Percentiles rank a stretch among this genome's conserved stretches.
These are phyloP conservation scores for Cryptococcus sp. DNA, from an alignment of 1,284 basidiomycete species.

Conservation along the genomic window DNA sequence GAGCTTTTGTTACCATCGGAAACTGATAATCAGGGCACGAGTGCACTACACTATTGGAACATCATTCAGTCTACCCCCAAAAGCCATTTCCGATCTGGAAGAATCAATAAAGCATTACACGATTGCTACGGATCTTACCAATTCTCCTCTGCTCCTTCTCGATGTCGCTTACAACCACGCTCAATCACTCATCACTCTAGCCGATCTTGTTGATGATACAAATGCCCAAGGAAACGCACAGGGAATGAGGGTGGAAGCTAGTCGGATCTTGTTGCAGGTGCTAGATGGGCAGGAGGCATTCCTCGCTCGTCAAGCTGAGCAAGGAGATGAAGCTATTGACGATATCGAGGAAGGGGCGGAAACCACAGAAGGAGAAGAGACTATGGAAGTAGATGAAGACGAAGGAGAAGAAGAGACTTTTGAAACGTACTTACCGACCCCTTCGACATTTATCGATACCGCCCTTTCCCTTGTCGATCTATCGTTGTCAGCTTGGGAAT, in stretches of 20 bases:
- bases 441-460: conserved; percentile 38
- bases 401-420: conserved; percentile 22
- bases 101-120: conserved; percentile 38
- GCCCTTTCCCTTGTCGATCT: conserved; percentile 31
- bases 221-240: conserved; percentile 13
- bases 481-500: conserved; percentile 36
- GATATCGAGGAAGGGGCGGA: conserved; percentile 11
- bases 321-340: conserved; percentile 11
- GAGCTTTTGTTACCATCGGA: not conserved
- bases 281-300: conserved; percentile 34
- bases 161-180: conserved; percentile 47
- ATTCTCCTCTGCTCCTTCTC: conserved; percentile 29
- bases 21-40: conserved; percentile 33
- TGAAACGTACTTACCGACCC: conserved; percentile 38
- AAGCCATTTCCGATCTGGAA: conserved; percentile 20
- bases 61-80: conserved; percentile 42
- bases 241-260: conserved; percentile 29
- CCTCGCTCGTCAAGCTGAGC: conserved; percentile 13
- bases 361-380: conserved; percentile 44
- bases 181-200: conserved; percentile 31
- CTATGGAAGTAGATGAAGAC: conserved; percentile 29
- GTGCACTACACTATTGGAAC: conserved; percentile 40
- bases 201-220: conserved; percentile 44
- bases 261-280: conserved; percentile 30
- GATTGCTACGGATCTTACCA: conserved; percentile 24